Percentiles rank a stretch among this genome's conserved stretches.
These are phyloP conservation scores for Incumbomyces lentus DNA, from an alignment of 2,329 filamentous ascomycete species.

Conservation along the genomic window DNA sequence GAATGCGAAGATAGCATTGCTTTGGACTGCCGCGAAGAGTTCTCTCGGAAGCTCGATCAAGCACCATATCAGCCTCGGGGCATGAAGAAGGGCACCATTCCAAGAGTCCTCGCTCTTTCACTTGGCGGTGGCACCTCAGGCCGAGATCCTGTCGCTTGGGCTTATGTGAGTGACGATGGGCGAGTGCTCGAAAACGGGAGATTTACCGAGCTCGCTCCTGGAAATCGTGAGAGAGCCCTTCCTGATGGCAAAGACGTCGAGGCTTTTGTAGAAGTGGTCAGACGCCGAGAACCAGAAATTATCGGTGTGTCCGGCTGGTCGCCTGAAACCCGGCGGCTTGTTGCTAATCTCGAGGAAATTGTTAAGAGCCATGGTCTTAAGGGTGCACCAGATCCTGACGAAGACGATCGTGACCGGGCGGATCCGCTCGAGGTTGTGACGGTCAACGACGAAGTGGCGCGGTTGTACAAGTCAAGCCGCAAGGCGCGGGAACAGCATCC, in stretches of 20 bases:
- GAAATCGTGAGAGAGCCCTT: conserved; percentile 56
- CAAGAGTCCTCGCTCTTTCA: conserved; percentile 76
- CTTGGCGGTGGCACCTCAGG: conserved; percentile 71
- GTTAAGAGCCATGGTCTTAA: conserved; percentile 67
- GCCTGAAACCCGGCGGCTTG: conserved; percentile 72
- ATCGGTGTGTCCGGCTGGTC: conserved; percentile 82
- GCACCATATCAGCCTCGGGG: conserved; percentile 92
- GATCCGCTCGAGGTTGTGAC: conserved; percentile 81
- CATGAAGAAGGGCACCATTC: conserved; percentile 76
- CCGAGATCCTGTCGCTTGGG: conserved; percentile 73
- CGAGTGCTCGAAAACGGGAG: conserved; percentile 82
- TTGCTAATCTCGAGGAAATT: conserved; percentile 69
- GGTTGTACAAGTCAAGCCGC: conserved; percentile 84
- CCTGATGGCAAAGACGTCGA: conserved; percentile 55
- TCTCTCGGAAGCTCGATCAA: conserved; percentile 82
- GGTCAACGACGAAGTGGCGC: conserved; percentile 94
- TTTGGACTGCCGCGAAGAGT: conserved; percentile 79
- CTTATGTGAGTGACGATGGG: conserved; percentile 87
- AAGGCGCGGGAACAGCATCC: conserved; percentile 73
- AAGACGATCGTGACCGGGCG: conserved; percentile 62
- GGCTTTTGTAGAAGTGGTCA: conserved; percentile 67
- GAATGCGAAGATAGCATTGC: conserved; percentile 89
- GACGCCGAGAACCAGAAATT: conserved; percentile 75
- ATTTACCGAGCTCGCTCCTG: conserved; percentile 63
- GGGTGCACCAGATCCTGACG: conserved; percentile 73